Evolutionary conservation across 1,284 basidiomycete genomes (phyloP).

Genomic region (Dichomitus squalens): DNA sequence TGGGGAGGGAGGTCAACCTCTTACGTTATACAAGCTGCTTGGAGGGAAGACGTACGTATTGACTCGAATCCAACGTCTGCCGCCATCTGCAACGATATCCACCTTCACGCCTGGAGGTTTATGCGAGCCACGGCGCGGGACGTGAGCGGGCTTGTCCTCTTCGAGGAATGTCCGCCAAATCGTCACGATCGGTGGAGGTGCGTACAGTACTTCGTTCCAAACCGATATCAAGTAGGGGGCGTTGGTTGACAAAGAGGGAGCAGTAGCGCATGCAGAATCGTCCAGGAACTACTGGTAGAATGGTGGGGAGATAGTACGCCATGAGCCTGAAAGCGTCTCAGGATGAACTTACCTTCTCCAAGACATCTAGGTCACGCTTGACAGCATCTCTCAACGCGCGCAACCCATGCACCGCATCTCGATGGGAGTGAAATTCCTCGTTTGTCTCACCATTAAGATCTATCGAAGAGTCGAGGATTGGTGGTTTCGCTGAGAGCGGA

Average conservation of each 20-base stretch:
- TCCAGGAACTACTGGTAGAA: slow-evolving; percentile 60
- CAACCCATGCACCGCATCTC: slow-evolving; percentile 51
- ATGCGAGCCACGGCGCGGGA: slow-evolving; percentile 27
- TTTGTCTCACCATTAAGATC: slow-evolving; percentile 31
- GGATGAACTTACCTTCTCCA: slow-evolving; percentile 51
- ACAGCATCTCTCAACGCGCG: slow-evolving; percentile 50
- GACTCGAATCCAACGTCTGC: slow-evolving; percentile 75
- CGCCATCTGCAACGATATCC: slow-evolving; percentile 77
- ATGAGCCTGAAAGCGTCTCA: not conserved
- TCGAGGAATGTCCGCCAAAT: slow-evolving; percentile 57
- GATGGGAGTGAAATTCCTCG: slow-evolving; percentile 44
- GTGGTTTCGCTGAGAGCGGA: slow-evolving; percentile 40
- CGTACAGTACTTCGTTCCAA: slow-evolving; percentile 73
- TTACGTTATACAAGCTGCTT: too few species aligned
- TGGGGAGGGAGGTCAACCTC: too few species aligned
- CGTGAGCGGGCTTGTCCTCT: slow-evolving; percentile 19
- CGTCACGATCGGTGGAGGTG: slow-evolving; percentile 56
- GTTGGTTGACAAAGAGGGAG: slow-evolving; percentile 65
- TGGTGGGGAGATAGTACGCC: not conserved
- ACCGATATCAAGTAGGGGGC: slow-evolving; percentile 76
- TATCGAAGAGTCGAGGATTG: slow-evolving; percentile 59
- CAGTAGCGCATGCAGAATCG: slow-evolving; percentile 42
- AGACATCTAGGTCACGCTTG: slow-evolving; percentile 49
- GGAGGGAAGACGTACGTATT: slow-evolving; percentile 77
- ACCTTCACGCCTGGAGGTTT: slow-evolving; percentile 63